Percentiles rank a stretch among this genome's conserved stretches.
phyloP scores from a whole-genome alignment of 2,329 filamentous ascomycete genomes.

The Claviceps humidiphila region DNA sequence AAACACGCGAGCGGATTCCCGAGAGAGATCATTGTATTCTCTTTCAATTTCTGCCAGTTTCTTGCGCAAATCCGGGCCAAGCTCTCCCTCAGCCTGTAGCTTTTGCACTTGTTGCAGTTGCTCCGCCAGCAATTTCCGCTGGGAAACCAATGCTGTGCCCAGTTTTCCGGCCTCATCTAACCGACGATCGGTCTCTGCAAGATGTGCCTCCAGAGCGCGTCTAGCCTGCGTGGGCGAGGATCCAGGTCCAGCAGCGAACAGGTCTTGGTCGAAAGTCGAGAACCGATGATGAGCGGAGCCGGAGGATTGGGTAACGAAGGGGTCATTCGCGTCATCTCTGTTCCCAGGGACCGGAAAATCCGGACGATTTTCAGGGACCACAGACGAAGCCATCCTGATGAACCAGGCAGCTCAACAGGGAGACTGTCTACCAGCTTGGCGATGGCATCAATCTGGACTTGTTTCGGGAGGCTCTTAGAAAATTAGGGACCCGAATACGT shows the following conservation, averaged over 20 bases:
- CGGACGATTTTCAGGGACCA: slow-evolving; percentile 26
- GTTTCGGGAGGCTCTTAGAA: background rate
- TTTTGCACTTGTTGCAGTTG: slow-evolving; percentile 75
- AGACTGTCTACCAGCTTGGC: slow-evolving; percentile 11
- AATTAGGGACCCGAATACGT: background rate
- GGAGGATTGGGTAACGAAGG: slow-evolving; percentile 39
- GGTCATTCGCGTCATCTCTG: slow-evolving; percentile 32
- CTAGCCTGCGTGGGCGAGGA: slow-evolving; percentile 78
- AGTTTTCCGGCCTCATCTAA: slow-evolving; percentile 85
- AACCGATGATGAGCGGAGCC: slow-evolving; percentile 51
- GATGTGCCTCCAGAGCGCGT: slow-evolving; percentile 77
- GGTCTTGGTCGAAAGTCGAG: slow-evolving; percentile 68
- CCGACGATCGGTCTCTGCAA: slow-evolving; percentile 81
- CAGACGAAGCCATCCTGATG: slow-evolving; percentile 28
- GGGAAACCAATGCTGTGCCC: slow-evolving; percentile 74
- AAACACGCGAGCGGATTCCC: slow-evolving; percentile 80
- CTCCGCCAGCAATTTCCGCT: slow-evolving; percentile 71
- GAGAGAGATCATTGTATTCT: slow-evolving; percentile 88
- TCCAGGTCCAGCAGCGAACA: slow-evolving; percentile 63
- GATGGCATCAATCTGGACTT: slow-evolving; percentile 2
- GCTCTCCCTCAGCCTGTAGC: slow-evolving; percentile 60
- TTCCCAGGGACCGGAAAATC: slow-evolving; percentile 25
- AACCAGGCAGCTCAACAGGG: slow-evolving; percentile 10
- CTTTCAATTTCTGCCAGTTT: slow-evolving; percentile 79
- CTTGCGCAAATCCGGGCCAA: slow-evolving; percentile 69